These are phyloP conservation scores for Kluyveromyces lactis DNA, from an alignment of 805 yeast genomes.

Conservation along the genomic window DNA sequence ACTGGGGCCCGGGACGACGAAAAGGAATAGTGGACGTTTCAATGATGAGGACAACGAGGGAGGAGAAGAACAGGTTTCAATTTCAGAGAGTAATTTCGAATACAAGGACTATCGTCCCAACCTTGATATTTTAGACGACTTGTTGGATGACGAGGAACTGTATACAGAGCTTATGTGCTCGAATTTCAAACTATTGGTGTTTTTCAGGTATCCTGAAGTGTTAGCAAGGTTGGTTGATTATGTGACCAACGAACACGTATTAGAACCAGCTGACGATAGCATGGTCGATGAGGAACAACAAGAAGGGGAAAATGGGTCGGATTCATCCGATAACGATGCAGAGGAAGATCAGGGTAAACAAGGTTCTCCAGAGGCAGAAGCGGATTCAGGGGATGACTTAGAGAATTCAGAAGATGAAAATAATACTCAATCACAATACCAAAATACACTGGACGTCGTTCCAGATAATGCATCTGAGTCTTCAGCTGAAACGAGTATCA, in stretches of 20 bases:
- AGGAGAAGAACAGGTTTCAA: slow-evolving; percentile 16
- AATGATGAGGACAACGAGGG: slow-evolving; percentile 22
- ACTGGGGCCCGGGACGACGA: neutral
- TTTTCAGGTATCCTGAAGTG: slow-evolving; percentile 70
- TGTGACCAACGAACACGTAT: slow-evolving; percentile 39
- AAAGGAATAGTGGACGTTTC: too few relatives aligned
- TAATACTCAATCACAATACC: neutral
- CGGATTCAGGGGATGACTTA: slow-evolving; percentile 1
- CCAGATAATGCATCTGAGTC: slow-evolving; percentile 19
- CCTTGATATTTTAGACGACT: slow-evolving; percentile 40
- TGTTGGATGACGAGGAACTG: slow-evolving; percentile 68
- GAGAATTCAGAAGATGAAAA: neutral
- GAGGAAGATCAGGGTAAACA: slow-evolving; percentile 13
- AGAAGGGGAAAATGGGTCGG: too few relatives aligned
- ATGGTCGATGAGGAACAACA: neutral
- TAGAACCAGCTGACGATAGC: slow-evolving; percentile 14
- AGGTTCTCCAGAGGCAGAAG: slow-evolving; percentile 3
- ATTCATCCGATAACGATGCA: slow-evolving; percentile 8
- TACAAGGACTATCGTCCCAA: slow-evolving; percentile 34
- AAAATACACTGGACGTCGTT: slow-evolving; percentile 10
- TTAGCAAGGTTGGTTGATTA: slow-evolving; percentile 59
- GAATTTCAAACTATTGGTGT: slow-evolving; percentile 68
- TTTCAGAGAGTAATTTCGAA: slow-evolving; percentile 29
- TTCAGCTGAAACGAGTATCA: slow-evolving; percentile 26
- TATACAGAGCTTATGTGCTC: slow-evolving; percentile 66